Evolutionary conservation across 345 rosid genomes (phyloP), one percentile per base, ranked within the genome.

Genomic region (Citrus trifoliata): DNA sequence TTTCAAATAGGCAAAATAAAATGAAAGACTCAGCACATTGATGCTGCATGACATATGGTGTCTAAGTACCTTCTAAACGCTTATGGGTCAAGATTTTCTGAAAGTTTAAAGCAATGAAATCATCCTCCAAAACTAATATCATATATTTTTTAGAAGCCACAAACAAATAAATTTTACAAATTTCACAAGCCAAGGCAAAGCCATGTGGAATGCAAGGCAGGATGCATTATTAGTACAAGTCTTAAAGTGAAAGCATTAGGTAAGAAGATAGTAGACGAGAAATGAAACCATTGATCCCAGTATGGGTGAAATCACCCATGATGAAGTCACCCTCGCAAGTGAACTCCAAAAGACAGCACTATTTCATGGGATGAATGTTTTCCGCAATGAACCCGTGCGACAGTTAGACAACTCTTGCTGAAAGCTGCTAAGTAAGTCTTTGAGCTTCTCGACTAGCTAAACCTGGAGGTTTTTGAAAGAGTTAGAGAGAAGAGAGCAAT

Each of bases 271-370:
- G 88, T 96, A 94, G 83, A 96, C 98, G 2, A 93, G 84, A 75
- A 94, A 96, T 2, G 98, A 94, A 62, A 81, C 92, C 33, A 92
- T 25, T 66, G 97, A 98, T 76, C 99, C 99, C 84, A 94, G 28
- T 25, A 94, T 0, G n/a, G 99, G 97, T 64, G 99, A 96, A 78
- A 96, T 90, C 73, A 96, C 93, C 98, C 98, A 94, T 7, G 98
- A 96, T 0, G 97, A 94, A 80, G 88, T 86, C 71, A 96, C 99
- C 85, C 90, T 89, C 42, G 94, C 97, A 76, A 96, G 75, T 72
- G 98, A 93, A 59, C 91, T 89, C 99, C 97, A 96, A 96, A 96
- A 33, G 80, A 96, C 98, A 0, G 99, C 97, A 48, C 94, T 7
- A 37, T 37, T 2, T 37, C 8, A 37, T 9, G 9, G 0, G 38